Percentiles rank a stretch among this genome's conserved stretches.
These are phyloP conservation scores for Chlorella vulgaris DNA, from an alignment of 139 green algal species.

Conservation along the genomic window DNA sequence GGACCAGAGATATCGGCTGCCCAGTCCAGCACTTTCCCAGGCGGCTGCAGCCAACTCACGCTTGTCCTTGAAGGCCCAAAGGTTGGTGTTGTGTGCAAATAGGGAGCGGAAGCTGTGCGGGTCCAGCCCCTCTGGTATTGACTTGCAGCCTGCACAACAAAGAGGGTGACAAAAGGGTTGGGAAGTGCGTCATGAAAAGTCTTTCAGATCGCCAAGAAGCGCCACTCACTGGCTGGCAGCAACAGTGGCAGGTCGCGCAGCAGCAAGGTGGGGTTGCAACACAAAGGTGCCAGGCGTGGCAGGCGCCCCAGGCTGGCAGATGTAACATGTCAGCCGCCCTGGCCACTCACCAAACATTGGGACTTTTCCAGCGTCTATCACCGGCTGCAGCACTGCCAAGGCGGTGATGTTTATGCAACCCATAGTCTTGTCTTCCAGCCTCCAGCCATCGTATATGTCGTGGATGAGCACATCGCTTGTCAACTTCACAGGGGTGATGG, in stretches of 20 bases:
- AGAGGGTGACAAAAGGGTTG: background rate
- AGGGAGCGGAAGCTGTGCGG: conserved; percentile 58
- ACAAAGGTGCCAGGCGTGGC: too few relatives aligned
- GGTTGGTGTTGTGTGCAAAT: conserved; percentile 75
- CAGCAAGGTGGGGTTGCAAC: too few relatives aligned
- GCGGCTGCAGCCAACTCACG: too few relatives aligned
- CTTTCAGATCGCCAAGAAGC: too few relatives aligned
- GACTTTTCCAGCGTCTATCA: background rate
- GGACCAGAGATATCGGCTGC: too few relatives aligned
- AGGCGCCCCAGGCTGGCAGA: too few relatives aligned
- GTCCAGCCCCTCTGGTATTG: conserved; percentile 59
- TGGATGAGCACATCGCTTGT: background rate
- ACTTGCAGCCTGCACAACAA: conserved; percentile 32
- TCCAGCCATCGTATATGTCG: background rate
- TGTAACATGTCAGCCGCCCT: too few relatives aligned
- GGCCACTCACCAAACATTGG: background rate
- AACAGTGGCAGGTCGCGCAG: too few relatives aligned
- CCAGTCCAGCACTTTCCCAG: too few relatives aligned
- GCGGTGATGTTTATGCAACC: background rate
- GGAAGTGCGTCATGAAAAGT: too few relatives aligned
- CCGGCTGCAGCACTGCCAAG: background rate
- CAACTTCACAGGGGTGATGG: background rate
- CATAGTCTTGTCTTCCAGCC: background rate
- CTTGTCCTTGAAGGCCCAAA: conserved; percentile 47
- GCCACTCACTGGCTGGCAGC: too few relatives aligned